Evolutionary conservation across 768 basidiomycete genomes (phyloP).

Genomic region (Naematelia encephala): DNA sequence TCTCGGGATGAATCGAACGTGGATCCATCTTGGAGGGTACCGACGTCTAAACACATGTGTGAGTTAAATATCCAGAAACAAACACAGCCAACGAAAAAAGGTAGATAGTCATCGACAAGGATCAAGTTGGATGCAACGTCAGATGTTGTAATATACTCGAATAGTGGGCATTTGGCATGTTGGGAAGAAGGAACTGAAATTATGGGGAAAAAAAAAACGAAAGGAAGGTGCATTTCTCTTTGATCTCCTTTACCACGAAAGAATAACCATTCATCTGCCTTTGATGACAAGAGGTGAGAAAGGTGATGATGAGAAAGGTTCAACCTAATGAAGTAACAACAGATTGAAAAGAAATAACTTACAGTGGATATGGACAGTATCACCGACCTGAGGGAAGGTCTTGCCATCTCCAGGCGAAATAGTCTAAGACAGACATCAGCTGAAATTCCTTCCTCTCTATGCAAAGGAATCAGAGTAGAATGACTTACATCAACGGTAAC

Average conservation of each 20-base stretch:
- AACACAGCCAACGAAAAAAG: too few species aligned
- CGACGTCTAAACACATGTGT: too few species aligned
- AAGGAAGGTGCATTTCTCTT: too few species aligned
- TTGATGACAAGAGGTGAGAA: neutral
- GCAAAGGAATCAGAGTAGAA: neutral
- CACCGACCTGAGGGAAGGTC: slow-evolving; percentile 49
- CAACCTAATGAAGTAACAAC: neutral
- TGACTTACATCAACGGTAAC: slow-evolving; percentile 43
- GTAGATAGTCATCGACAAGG: too few species aligned
- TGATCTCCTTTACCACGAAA: too few species aligned
- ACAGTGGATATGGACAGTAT: slow-evolving; percentile 30
- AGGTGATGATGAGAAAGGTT: neutral
- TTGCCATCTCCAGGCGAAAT: slow-evolving; percentile 48
- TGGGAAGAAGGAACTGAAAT: too few species aligned
- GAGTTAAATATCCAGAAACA: too few species aligned
- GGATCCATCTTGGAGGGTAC: slow-evolving; percentile 50
- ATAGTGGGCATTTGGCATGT: too few species aligned
- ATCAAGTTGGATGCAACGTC: neutral
- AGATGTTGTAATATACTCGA: neutral
- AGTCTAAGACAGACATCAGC: slow-evolving; percentile 15
- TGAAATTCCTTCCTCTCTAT: neutral
- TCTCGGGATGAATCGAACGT: slow-evolving; percentile 51
- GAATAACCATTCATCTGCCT: too few species aligned
- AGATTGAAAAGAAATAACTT: neutral
- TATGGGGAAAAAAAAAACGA: too few species aligned